Evolutionary conservation across 208 protist genomes (phyloP), one percentile per base, ranked within the genome.

Genomic region (Phytomonas francai): DNA sequence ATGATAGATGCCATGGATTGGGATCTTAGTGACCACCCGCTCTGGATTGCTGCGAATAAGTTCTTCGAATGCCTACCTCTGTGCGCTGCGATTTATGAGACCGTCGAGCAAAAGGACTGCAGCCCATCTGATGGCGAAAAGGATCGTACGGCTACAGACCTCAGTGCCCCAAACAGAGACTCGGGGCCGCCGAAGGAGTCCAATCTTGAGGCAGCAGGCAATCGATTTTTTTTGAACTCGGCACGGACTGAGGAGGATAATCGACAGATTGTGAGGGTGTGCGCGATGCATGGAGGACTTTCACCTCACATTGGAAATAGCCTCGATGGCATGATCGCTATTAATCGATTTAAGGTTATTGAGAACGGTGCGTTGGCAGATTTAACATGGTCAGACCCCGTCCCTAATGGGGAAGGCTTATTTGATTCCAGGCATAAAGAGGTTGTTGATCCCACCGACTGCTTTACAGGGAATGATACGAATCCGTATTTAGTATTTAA

Each of bases 361-460:
- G 68, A 98, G 96, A 92, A 81, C 51, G 97, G 98, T 29, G 85
- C 99, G 19, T 77, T 99, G n/a, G 99, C 98, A 63, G 99, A 99
- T 72, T 76, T 99, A 31, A 92, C 99, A 16, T 99, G 99, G 99
- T 96, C 97, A 5, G 98, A 99, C 82, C 99, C 99, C 8, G 71
- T 86, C 62, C 25, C 45, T 19, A 54, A 25, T 5, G 19, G 1
- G 19, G 16, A 54, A 22, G 19, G 45, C 45, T 54, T 22, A 9
- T 54, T 19, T 54, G 19, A 54, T 54, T 54, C 45, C 22, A 8
- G 8, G 3, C 19, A 54, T 22, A 9, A 54, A 25, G 45, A 25
- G 16, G 45, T 22, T 6, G 6, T 0, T 54, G 45, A 54, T 25
- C 3, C 2, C 45, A 19, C 45, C 45, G 25, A 25, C 45, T 54